Conservation (phyloP, 2,329 filamentous ascomycete genomes). For the Hymenoscyphus linearis region DNA sequence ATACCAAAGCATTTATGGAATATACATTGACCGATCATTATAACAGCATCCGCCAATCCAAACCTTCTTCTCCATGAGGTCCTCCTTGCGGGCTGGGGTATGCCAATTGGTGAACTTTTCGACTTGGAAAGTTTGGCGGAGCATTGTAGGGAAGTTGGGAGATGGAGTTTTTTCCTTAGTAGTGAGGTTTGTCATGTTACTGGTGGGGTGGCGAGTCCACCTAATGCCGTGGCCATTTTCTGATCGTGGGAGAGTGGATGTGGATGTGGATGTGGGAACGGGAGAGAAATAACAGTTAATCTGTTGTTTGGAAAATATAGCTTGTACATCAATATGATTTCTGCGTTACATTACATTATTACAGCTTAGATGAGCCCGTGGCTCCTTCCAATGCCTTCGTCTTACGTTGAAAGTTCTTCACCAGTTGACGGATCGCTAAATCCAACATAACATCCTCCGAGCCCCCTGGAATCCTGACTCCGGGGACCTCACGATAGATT, state of each 20-base stretch:
- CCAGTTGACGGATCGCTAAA: conserved; percentile 62
- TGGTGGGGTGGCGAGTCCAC: conserved; percentile 23
- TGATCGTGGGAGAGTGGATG: neutral
- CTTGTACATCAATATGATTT: neutral
- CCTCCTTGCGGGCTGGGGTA: conserved; percentile 27
- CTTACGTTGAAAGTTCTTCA: conserved; percentile 61
- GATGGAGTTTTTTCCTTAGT: conserved; percentile 58
- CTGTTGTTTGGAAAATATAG: neutral
- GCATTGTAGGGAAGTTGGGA: conserved; percentile 45
- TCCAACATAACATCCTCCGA: conserved; percentile 71
- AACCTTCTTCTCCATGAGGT: conserved; percentile 1
- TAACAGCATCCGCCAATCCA: neutral
- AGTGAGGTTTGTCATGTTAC: conserved; percentile 49
- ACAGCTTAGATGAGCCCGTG: conserved; percentile 40
- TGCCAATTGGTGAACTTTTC: conserved; percentile 29
- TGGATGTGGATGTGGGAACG: neutral
- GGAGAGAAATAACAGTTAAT: neutral
- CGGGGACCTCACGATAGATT: conserved; percentile 60
- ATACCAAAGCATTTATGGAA: neutral
- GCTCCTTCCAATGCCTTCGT: conserved; percentile 44
- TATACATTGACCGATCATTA: neutral
- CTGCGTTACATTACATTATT: conserved; percentile 17
- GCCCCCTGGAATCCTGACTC: conserved; percentile 59
- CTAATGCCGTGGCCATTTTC: conserved; percentile 26
- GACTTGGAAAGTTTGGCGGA: conserved; percentile 28